These are phyloP conservation scores for Globisporangium apiculatum DNA, from an alignment of 352 stramenopile species.

Conservation along the genomic window DNA sequence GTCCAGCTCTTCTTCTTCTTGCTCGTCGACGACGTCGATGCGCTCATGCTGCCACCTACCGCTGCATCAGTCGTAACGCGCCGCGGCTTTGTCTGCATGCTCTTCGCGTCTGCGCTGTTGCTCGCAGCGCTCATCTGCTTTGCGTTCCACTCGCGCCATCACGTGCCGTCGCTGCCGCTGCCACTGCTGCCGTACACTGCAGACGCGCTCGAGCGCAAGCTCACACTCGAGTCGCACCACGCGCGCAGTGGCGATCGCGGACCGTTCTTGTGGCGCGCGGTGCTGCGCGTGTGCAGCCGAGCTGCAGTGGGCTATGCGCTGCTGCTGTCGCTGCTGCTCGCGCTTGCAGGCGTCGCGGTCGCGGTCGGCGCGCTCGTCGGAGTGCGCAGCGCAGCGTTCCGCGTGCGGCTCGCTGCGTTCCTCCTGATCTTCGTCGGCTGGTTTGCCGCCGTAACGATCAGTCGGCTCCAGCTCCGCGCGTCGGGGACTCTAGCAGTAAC, in stretches of 20 bases:
- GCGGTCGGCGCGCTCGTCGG: slow-evolving; percentile 22
- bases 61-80: slow-evolving; percentile 7
- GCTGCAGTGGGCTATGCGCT: slow-evolving; percentile 21
- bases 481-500: slow-evolving; percentile 28
- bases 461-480: slow-evolving; percentile 33
- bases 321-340: slow-evolving; percentile 19
- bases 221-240: slow-evolving; percentile 3
- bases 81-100: slow-evolving; percentile 23
- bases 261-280: slow-evolving; percentile 8
- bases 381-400: slow-evolving; percentile 21
- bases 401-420: slow-evolving; percentile 30
- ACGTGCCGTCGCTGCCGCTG: slow-evolving; percentile 6
- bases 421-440: slow-evolving; percentile 40
- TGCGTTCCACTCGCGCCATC: slow-evolving; percentile 33
- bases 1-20: slow-evolving; percentile 59
- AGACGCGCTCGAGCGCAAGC: slow-evolving; percentile 25
- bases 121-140: slow-evolving; percentile 38
- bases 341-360: slow-evolving; percentile 18
- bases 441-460: slow-evolving; percentile 31
- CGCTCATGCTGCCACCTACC: neutral
- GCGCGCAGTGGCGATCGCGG: neutral
- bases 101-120: slow-evolving; percentile 31
- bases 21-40: slow-evolving; percentile 29
- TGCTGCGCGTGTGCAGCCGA: slow-evolving; percentile 22
- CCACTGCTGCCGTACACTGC: neutral